A percentile compares a stretch with the other conserved stretches of the same genome.
These are phyloP conservation scores for Cymbidium sinense DNA, from an alignment of 106 monocot genomes.

Conservation along the genomic window DNA sequence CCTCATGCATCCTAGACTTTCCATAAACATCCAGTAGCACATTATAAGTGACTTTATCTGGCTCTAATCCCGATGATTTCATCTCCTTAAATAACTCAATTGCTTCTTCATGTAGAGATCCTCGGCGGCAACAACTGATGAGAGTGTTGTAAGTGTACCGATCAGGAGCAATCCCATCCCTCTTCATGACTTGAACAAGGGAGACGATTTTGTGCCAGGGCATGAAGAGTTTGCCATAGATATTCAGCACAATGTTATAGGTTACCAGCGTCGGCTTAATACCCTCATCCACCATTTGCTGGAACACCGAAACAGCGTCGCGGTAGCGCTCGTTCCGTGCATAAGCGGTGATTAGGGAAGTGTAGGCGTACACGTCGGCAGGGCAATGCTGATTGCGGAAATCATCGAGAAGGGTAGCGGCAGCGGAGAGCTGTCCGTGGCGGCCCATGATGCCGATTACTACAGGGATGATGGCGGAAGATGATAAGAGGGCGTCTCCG, in stretches of 20 bases:
- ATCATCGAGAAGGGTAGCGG: constrained; percentile 29
- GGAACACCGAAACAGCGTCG: constrained; percentile 59
- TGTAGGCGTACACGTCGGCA: constrained; percentile 69
- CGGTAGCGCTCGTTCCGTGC: constrained; percentile 38
- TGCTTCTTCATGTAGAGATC: constrained; percentile 63
- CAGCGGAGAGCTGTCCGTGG: constrained; percentile 35
- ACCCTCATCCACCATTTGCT: constrained; percentile 46
- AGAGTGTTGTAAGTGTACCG: constrained; percentile 90
- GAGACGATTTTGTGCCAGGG: constrained; percentile 63
- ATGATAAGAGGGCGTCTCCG: constrained; percentile 34
- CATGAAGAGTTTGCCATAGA: constrained; percentile 55
- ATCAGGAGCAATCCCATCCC: constrained; percentile 58
- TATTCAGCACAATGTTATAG: constrained; percentile 84
- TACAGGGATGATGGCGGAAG: constrained; percentile 32
- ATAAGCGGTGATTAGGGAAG: constrained; percentile 68
- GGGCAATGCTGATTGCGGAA: constrained; percentile 14
- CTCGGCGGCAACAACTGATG: constrained; percentile 78
- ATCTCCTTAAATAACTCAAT: constrained; percentile 61
- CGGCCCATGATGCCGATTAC: constrained; percentile 57
- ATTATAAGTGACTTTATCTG: constrained; percentile 93
- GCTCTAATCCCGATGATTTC: constrained; percentile 53
- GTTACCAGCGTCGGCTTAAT: constrained; percentile 67
- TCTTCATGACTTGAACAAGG: constrained; percentile 63
- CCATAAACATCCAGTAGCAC: constrained; percentile 86
- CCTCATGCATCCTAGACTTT: constrained; percentile 65